Conservation (phyloP, 495 filamentous ascomycete species). For the Talaromyces ruber region DNA sequence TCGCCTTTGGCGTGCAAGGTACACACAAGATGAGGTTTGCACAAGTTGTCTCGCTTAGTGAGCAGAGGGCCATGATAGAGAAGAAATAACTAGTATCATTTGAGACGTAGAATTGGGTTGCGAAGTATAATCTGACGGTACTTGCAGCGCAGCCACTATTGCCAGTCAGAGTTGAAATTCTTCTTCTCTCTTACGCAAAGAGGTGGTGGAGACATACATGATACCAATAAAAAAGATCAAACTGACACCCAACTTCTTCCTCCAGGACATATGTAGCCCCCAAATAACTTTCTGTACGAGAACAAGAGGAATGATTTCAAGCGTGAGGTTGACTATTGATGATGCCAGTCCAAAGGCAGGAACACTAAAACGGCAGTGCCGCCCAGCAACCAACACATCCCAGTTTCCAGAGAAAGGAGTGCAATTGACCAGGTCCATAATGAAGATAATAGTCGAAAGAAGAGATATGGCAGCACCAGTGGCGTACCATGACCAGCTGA, state of each 20-base stretch:
- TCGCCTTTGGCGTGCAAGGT: not conserved
- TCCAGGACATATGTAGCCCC: slow-evolving; percentile 13
- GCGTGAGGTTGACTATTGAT: not conserved
- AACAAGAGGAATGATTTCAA: slow-evolving; percentile 5
- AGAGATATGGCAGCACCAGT: not conserved
- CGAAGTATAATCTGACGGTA: not conserved
- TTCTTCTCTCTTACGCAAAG: not conserved
- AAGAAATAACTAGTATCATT: not conserved
- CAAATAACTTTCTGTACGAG: slow-evolving; percentile 18
- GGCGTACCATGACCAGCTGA: not conserved
- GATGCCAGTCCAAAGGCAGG: not conserved
- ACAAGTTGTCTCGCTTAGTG: not conserved
- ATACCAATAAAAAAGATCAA: slow-evolving; percentile 14
- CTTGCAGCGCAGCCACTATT: not conserved
- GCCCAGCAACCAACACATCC: not conserved
- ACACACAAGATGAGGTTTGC: not conserved
- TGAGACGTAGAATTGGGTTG: not conserved
- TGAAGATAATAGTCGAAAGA: not conserved
- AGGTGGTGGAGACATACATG: slow-evolving; percentile 6
- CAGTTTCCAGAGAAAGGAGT: not conserved
- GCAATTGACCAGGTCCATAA: not conserved
- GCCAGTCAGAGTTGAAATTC: not conserved
- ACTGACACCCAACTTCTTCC: slow-evolving; percentile 15
- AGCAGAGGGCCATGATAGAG: not conserved
- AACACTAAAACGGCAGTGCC: not conserved